Conservation (phyloP, 2,329 filamentous ascomycete genomes). For the Coniochaeta ligniaria region DNA sequence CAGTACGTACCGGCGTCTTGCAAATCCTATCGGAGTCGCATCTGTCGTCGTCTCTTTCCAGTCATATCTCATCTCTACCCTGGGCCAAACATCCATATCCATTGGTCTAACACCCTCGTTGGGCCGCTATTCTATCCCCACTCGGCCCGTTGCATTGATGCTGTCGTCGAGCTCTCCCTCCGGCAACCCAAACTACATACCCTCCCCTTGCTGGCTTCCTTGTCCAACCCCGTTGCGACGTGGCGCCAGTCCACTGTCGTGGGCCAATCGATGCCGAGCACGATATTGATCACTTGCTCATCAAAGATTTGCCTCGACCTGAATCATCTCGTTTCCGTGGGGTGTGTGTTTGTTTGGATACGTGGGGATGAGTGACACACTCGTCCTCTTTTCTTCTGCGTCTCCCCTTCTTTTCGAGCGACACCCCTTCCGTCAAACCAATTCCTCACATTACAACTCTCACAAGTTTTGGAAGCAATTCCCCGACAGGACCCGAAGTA, state of each 20-base stretch:
- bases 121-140: conserved; percentile 1
- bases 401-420: conserved; percentile 10
- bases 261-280: conserved; percentile 23
- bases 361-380: conserved; percentile 6
- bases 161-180: conserved; percentile 14
- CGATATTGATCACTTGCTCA: conserved; percentile 27
- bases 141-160: conserved; percentile 10
- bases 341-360: conserved; percentile 7
- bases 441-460: conserved; percentile 6
- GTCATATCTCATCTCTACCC: not conserved
- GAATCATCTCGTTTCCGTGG: not conserved
- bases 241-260: conserved; percentile 28
- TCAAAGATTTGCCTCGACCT: conserved; percentile 16
- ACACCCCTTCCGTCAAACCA: conserved; percentile 7
- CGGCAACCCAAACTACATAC: not conserved
- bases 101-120: not conserved
- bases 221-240: conserved; percentile 21
- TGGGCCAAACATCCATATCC: not conserved
- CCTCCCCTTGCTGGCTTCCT: conserved; percentile 6
- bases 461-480: conserved; percentile 5
- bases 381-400: conserved; percentile 9
- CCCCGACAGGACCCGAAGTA: not conserved
- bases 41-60: not conserved
- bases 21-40: not conserved
- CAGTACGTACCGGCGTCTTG: not conserved